A percentile compares a stretch with the other conserved stretches of the same genome.
Evolutionary conservation across 352 stramenopile species (phyloP).

Genomic region (Phytopythium kandeliae): DNA sequence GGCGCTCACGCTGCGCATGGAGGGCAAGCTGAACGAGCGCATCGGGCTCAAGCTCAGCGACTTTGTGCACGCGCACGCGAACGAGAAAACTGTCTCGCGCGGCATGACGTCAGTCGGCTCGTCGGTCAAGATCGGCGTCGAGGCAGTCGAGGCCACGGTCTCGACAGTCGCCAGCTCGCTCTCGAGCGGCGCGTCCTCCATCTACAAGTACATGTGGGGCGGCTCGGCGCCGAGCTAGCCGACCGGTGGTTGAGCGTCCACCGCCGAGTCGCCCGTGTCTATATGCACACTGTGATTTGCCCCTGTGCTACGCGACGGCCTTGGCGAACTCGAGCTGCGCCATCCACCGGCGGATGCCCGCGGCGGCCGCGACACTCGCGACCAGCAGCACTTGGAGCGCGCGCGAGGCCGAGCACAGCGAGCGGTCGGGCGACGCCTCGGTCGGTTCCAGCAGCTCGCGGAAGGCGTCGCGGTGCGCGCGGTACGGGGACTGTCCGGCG

Average conservation of each 20-base stretch:
- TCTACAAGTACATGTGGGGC: slow-evolving; percentile 87
- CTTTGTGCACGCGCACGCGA: slow-evolving; percentile 81
- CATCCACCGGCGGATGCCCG: slow-evolving; percentile 16
- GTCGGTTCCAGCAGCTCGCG: slow-evolving; percentile 16
- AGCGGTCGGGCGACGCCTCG: slow-evolving; percentile 10
- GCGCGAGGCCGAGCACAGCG: slow-evolving; percentile 13
- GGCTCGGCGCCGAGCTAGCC: not conserved
- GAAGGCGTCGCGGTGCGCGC: slow-evolving; percentile 25
- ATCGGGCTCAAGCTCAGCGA: slow-evolving; percentile 83
- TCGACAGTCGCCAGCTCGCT: slow-evolving; percentile 77
- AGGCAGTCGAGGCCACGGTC: slow-evolving; percentile 63
- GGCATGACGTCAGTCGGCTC: slow-evolving; percentile 74
- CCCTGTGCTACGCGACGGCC: not conserved
- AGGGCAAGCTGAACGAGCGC: slow-evolving; percentile 83
- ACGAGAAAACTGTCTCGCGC: slow-evolving; percentile 83
- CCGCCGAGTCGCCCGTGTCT: not conserved
- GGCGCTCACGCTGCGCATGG: slow-evolving; percentile 77
- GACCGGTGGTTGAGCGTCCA: too few species aligned
- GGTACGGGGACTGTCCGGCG: slow-evolving; percentile 32
- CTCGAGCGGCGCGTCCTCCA: slow-evolving; percentile 64
- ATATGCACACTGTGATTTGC: not conserved
- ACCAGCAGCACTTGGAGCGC: slow-evolving; percentile 25
- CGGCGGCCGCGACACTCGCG: slow-evolving; percentile 12
- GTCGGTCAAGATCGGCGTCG: slow-evolving; percentile 77
- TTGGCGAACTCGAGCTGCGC: slow-evolving; percentile 3